A percentile compares a stretch with the other conserved stretches of the same genome.
phyloP scores from a whole-genome alignment of 305 asterid species.

The Ajuga reptans region DNA sequence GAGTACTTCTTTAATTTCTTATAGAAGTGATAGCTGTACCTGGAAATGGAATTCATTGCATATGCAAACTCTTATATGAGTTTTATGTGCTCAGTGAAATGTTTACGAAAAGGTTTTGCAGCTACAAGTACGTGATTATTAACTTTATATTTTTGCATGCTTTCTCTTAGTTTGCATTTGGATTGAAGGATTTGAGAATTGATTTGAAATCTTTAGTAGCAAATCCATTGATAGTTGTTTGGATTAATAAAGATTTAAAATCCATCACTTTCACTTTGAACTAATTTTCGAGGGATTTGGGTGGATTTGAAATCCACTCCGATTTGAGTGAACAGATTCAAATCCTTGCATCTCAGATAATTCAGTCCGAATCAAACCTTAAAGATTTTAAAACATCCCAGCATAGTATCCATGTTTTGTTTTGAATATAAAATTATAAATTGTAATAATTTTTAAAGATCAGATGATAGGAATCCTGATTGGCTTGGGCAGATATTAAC shows the following conservation, averaged over 20 bases:
- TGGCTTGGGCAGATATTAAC: slow-evolving; percentile 13
- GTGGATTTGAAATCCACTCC: too few relatives aligned
- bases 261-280: too few relatives aligned
- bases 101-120: not conserved
- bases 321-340: too few relatives aligned
- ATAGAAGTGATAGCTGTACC: not conserved
- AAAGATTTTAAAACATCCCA: not conserved
- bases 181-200: too few relatives aligned
- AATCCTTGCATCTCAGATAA: too few relatives aligned
- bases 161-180: not conserved
- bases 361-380: too few relatives aligned
- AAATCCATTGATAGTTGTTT: too few relatives aligned
- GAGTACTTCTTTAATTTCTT: not conserved
- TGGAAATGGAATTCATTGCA: not conserved
- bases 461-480: not conserved
- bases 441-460: not conserved
- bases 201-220: too few relatives aligned
- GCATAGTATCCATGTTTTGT: not conserved
- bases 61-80: not conserved
- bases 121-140: not conserved
- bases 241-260: too few relatives aligned
- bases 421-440: slow-evolving; percentile 4
- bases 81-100: not conserved
- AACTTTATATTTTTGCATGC: not conserved
- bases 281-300: too few relatives aligned